A percentile compares a stretch with the other conserved stretches of the same genome.
phyloP scores from a whole-genome alignment of 202 grass and related monocot species.

The Alloteropsis angusta region DNA sequence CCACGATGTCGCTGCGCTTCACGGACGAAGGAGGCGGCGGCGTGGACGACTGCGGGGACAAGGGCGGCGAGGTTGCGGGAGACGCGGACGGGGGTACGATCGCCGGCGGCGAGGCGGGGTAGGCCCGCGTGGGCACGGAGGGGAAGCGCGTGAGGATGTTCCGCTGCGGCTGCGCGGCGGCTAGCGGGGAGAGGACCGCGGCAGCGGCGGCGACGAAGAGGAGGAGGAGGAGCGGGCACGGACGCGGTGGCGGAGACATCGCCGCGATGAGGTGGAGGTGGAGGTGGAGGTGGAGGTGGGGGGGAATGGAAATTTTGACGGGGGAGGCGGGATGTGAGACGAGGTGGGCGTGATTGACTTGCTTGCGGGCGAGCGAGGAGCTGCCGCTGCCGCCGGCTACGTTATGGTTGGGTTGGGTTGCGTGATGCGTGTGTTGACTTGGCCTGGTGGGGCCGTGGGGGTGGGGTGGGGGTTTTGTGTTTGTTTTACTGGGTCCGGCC shows the following conservation, averaged over 20 bases:
- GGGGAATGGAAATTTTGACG: not conserved
- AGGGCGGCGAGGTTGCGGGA: not conserved
- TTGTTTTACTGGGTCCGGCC: constrained; percentile 11
- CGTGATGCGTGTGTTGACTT: constrained; percentile 4
- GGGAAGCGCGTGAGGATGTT: constrained; percentile 64
- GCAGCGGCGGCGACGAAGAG: not conserved
- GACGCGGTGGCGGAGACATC: constrained; percentile 8
- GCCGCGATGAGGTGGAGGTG: not conserved
- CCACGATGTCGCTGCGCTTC: constrained; percentile 44
- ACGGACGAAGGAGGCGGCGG: constrained; percentile 8
- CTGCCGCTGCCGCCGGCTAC: constrained; percentile 6
- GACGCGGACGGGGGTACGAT: not conserved
- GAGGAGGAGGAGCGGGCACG: not conserved
- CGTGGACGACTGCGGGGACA: not conserved
- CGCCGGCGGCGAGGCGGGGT: constrained; percentile 32
- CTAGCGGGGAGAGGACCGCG: not conserved
- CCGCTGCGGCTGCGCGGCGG: constrained; percentile 33
- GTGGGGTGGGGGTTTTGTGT: not conserved
- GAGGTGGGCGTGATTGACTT: constrained; percentile 24
- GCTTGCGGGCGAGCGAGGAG: not conserved
- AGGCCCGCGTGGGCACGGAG: constrained; percentile 40
- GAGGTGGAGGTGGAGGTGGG: not conserved
- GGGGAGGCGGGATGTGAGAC: not conserved
- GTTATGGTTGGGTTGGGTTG: not conserved
- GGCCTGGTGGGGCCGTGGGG: not conserved